These are phyloP conservation scores for Trametes elegans DNA, from an alignment of 768 basidiomycete species.

Conservation along the genomic window DNA sequence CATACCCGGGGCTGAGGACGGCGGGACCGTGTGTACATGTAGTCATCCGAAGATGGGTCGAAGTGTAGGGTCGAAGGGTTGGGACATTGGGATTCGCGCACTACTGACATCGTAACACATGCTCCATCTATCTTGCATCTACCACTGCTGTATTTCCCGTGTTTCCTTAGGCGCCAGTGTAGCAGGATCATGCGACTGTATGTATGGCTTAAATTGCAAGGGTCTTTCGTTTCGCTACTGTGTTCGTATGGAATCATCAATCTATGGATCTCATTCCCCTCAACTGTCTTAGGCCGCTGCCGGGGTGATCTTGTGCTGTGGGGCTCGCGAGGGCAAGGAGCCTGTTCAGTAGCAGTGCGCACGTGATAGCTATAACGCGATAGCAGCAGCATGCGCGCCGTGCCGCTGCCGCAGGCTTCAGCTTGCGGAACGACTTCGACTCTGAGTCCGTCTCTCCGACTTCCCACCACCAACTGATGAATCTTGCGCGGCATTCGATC, in stretches of 20 bases:
- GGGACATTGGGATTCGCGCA: slow-evolving; percentile 14
- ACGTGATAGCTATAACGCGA: slow-evolving; percentile 20
- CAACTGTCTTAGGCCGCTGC: neutral
- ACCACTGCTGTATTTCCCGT: slow-evolving; percentile 13
- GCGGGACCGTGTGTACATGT: neutral
- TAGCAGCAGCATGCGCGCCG: slow-evolving; percentile 3
- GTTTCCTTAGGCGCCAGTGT: slow-evolving; percentile 20
- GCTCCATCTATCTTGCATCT: slow-evolving; percentile 15
- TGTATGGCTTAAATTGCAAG: slow-evolving; percentile 17
- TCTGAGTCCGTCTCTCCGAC: slow-evolving; percentile 13
- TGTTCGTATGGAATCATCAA: slow-evolving; percentile 3
- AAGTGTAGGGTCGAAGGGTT: slow-evolving; percentile 6
- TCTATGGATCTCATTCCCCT: neutral
- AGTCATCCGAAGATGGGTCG: neutral
- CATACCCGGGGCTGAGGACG: slow-evolving; percentile 17
- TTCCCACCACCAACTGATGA: slow-evolving; percentile 53
- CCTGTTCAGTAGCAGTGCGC: slow-evolving; percentile 4
- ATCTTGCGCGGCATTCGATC: slow-evolving; percentile 83
- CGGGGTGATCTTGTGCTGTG: neutral
- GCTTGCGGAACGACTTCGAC: too few relatives aligned
- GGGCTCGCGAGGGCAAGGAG: slow-evolving; percentile 1
- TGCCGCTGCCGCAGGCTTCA: slow-evolving; percentile 12
- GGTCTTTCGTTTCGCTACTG: slow-evolving; percentile 7
- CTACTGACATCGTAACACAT: slow-evolving; percentile 14
- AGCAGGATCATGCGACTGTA: slow-evolving; percentile 11